Conservation (phyloP, 352 stramenopile species). For the Aphanomyces stellatus region DNA sequence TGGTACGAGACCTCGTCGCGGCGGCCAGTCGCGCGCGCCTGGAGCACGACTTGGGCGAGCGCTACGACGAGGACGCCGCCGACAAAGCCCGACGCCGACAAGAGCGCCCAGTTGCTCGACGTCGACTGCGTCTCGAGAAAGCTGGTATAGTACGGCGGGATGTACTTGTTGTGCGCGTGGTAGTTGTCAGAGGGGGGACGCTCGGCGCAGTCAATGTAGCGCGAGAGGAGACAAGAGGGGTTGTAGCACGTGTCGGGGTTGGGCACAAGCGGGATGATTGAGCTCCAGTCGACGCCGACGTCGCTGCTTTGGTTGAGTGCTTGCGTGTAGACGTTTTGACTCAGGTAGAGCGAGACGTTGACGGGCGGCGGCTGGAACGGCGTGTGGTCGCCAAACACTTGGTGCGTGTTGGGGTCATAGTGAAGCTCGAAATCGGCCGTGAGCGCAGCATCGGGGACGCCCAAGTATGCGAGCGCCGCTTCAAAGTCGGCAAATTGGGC, state of each 20-base stretch:
- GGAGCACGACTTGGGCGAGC: background rate
- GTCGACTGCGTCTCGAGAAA: background rate
- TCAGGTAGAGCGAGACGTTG: background rate
- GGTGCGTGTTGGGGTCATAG: background rate
- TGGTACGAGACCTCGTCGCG: background rate
- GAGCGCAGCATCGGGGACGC: background rate
- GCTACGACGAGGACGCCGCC: background rate
- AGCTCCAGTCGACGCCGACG: background rate
- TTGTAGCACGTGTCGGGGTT: slow-evolving; percentile 5
- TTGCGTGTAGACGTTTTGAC: background rate
- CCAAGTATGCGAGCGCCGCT: background rate
- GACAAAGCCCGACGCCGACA: background rate
- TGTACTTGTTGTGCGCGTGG: background rate
- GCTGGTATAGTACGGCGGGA: background rate
- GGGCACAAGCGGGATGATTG: slow-evolving; percentile 3
- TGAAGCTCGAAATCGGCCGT: no score
- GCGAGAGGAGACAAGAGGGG: slow-evolving; percentile 9
- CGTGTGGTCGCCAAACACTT: background rate
- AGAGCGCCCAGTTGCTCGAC: background rate
- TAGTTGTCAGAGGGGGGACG: background rate
- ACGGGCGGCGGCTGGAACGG: background rate
- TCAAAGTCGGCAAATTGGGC: background rate
- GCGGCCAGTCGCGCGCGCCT: background rate
- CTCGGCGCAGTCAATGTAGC: slow-evolving; percentile 16
- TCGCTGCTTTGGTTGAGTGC: background rate